These are phyloP conservation scores for Candida montana DNA, from an alignment of 805 yeast genomes.

Conservation along the genomic window DNA sequence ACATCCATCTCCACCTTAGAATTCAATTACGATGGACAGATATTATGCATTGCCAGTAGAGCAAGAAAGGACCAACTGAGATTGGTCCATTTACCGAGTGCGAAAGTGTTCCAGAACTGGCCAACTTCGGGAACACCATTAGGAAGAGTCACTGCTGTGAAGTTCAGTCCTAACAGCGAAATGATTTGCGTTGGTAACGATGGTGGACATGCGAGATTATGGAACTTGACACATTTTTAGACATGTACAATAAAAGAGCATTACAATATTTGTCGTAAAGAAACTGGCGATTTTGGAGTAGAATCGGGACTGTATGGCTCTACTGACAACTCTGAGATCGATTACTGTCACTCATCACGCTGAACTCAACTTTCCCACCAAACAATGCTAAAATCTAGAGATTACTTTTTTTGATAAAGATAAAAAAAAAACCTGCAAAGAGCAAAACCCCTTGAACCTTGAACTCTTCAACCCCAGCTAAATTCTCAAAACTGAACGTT, in stretches of 20 bases:
- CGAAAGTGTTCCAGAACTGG: constrained; percentile 89
- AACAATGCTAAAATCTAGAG: too few species aligned
- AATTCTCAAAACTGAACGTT: too few species aligned
- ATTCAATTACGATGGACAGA: constrained; percentile 85
- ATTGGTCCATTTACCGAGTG: constrained; percentile 81
- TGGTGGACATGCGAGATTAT: constrained; percentile 82
- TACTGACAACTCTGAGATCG: too few species aligned
- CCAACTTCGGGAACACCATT: constrained; percentile 96
- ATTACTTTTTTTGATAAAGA: too few species aligned
- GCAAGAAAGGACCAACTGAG: constrained; percentile 82
- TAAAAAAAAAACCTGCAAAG: too few species aligned
- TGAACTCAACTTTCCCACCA: too few species aligned
- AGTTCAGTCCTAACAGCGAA: constrained; percentile 76
- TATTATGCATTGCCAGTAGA: constrained; percentile 79
- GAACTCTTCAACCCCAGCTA: too few species aligned
- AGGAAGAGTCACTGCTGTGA: constrained; percentile 82
- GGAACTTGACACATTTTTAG: constrained; percentile 80
- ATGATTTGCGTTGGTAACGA: constrained; percentile 88
- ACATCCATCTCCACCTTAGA: constrained; percentile 70
- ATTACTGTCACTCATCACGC: too few species aligned
- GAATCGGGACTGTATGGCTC: too few species aligned
- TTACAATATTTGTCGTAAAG: too few species aligned
- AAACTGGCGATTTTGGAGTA: too few species aligned
- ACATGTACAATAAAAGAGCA: background rate
- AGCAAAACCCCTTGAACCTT: too few species aligned